A percentile compares a stretch with the other conserved stretches of the same genome.
Conservation (phyloP, 2,329 filamentous ascomycete genomes). For the Talaromyces sp. region DNA sequence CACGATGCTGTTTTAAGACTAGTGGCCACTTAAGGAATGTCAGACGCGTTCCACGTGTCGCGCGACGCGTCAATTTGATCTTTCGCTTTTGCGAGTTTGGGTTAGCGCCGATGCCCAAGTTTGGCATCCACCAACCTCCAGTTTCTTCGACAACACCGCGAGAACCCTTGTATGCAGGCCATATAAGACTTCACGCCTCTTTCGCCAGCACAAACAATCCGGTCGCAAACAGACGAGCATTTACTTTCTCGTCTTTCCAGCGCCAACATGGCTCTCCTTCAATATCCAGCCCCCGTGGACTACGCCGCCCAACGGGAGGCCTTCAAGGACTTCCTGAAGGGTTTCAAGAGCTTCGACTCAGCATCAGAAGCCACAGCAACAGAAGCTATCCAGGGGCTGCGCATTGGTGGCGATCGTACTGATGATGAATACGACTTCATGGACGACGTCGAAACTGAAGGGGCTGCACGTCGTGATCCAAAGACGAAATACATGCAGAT, state of each 20-base stretch:
- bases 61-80: constrained; percentile 25
- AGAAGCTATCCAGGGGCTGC: constrained; percentile 76
- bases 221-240: constrained; percentile 6
- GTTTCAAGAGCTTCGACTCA: constrained; percentile 74
- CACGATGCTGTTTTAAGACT: background rate
- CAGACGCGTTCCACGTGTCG: constrained; percentile 23
- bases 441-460: constrained; percentile 67
- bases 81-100: constrained; percentile 8
- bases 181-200: constrained; percentile 1
- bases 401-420: constrained; percentile 78
- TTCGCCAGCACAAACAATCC: background rate
- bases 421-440: constrained; percentile 92
- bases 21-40: constrained; percentile 13
- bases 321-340: constrained; percentile 80
- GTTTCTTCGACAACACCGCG: constrained; percentile 8
- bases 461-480: constrained; percentile 44
- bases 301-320: constrained; percentile 76
- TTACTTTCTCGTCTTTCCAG: constrained; percentile 16
- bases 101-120: constrained; percentile 11
- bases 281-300: constrained; percentile 72
- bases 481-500: constrained; percentile 84
- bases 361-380: constrained; percentile 62
- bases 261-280: constrained; percentile 74
- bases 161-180: constrained; percentile 9
- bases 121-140: constrained; percentile 17